Conservation (phyloP, 257 asterid genomes). For the Coffea eugenioides region DNA sequence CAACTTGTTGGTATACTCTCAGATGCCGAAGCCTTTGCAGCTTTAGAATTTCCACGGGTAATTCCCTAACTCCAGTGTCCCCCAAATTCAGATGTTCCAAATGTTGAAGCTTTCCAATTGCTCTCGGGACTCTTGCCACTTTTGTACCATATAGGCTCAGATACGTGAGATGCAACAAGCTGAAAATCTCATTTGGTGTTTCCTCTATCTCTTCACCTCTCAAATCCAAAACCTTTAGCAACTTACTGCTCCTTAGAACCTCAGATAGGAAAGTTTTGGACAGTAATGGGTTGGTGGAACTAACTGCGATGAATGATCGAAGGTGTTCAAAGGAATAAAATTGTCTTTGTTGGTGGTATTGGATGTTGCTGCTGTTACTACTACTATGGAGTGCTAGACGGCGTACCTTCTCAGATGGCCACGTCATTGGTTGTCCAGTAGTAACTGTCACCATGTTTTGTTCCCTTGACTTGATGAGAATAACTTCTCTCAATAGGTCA, state of each 20-base stretch:
- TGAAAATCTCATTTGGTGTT: conserved; percentile 16
- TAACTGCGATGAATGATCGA: no score
- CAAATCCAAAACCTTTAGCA: conserved; percentile 18
- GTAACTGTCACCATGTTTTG: conserved; percentile 2
- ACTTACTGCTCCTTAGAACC: conserved; percentile 4
- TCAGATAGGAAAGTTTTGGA: background rate
- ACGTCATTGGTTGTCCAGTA: background rate
- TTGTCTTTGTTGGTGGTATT: no score
- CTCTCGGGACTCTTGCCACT: conserved; percentile 13
- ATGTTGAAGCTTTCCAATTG: conserved; percentile 19
- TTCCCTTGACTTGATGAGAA: conserved; percentile 2
- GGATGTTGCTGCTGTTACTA: background rate
- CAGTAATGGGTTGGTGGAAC: no score
- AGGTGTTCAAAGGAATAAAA: background rate
- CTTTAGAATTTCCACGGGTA: conserved; percentile 22
- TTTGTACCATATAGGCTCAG: conserved; percentile 5
- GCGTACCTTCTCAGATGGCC: background rate
- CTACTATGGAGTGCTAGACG: conserved; percentile 6
- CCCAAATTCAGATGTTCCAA: conserved; percentile 18
- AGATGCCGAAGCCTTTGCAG: conserved; percentile 17
- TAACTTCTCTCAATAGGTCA: conserved; percentile 14
- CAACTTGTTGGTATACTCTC: background rate
- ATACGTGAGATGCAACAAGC: conserved; percentile 15
- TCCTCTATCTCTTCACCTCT: background rate
- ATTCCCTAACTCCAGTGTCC: conserved; percentile 1